Conservation (phyloP, 202 grass and related monocot genomes). For the Musa balbisiana region DNA sequence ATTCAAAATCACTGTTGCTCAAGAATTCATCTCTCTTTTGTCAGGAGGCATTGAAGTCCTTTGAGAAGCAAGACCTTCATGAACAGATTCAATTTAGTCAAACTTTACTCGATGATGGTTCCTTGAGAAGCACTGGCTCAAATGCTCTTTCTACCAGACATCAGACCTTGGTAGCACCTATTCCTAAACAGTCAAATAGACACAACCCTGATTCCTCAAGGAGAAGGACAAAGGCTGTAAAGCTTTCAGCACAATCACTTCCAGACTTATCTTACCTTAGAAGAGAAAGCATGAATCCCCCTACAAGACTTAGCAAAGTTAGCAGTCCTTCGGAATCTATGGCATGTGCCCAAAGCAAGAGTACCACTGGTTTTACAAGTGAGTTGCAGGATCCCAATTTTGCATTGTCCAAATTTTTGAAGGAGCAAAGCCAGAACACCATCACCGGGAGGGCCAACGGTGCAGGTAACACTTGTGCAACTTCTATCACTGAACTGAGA, state of each 20-base stretch:
- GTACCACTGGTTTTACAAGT: not conserved
- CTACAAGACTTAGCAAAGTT: not conserved
- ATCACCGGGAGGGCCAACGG: conserved; percentile 28
- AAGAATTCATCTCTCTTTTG: no score
- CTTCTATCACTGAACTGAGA: conserved; percentile 11
- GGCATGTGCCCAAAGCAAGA: conserved; percentile 8
- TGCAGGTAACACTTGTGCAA: conserved; percentile 30
- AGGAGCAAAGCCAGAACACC: conserved; percentile 28
- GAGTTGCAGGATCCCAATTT: conserved; percentile 1
- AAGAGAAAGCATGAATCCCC: conserved; percentile 11
- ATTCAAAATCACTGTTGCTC: no score
- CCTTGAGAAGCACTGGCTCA: not conserved
- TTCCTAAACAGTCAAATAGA: not conserved
- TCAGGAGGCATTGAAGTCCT: no score
- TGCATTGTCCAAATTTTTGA: conserved; percentile 10
- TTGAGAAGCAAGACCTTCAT: no score
- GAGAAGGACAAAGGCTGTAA: not conserved
- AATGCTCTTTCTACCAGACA: not conserved
- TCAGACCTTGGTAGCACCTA: not conserved
- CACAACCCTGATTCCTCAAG: not conserved
- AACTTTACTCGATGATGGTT: not conserved
- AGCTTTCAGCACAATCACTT: not conserved
- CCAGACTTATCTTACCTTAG: not conserved
- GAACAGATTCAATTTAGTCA: no score
- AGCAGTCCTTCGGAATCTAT: not conserved